Base-by-base conservation (phyloP, 352 stramenopile species). In the Phytopythium montanum region DNA sequence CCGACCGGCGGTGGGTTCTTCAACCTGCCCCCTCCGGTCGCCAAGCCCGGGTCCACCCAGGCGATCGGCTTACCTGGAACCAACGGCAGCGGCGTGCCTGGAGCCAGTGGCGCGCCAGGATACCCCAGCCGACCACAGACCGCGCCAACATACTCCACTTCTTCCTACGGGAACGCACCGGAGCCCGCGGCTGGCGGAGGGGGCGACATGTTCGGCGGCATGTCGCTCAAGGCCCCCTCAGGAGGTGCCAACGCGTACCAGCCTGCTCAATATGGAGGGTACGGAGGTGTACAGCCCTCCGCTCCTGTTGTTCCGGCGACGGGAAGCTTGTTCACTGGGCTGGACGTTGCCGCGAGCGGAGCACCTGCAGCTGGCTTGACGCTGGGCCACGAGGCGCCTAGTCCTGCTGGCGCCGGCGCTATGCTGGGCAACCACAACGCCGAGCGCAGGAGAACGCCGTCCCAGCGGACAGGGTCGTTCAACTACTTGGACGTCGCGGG, bases 201-300 rank as follows among this genome's bases (percentile, higher is more conserved):
- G 1, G 61, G 75, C 33, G 75, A 88, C 51, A 92, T 92, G 83
- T 92, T 92, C 65, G 81, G 76, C 28, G 83, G 83, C 13, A 92
- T 92, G 83, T 77, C 83, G 7, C 23, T 92, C 21, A 85, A 79
- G 65, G 61, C 69, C 26, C 62, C 68, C 34, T 25, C 65, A 49
- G 34, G 56, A 38, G 52, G 53, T 46, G 36, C 41, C 41, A 45
- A 31, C 56, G 25, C 65, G 49, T 74, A 65, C 42, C 66, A 75
- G 56, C n/a, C 66, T 14, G 50, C 54, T 12, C 70, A 69, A 38
- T 83, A 81, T 59, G 71, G 71, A 46, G 29, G 29, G 19, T 45
- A 44, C 21, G 36, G 56, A 3, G 29, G 61, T 4, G 51, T 36
- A 8, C 42, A 45, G 12, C n/a, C 58, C 25, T 51, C 61, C 9